Conservation (phyloP, 164 flowering plant genomes). For the Stephania cephalantha region DNA sequence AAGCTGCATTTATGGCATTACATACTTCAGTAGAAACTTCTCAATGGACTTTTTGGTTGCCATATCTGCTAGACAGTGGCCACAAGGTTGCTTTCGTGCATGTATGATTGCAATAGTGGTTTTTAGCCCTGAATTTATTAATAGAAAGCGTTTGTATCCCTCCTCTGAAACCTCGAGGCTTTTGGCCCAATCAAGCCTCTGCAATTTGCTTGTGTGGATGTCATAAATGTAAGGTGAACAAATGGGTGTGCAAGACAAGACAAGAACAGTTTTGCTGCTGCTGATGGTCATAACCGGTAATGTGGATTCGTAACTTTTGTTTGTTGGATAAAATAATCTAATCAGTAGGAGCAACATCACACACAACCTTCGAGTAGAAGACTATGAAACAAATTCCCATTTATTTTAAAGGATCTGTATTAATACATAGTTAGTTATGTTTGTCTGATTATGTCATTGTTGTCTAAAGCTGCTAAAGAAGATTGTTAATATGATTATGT, state of each 20-base stretch:
- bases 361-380: background rate
- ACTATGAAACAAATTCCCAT: too few species aligned
- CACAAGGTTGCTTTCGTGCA: background rate
- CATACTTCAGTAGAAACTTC: background rate
- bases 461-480: too few species aligned
- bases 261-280: too few species aligned
- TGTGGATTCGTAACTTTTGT: background rate
- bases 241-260: background rate
- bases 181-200: background rate
- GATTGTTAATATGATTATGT: too few species aligned
- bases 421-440: background rate
- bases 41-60: background rate
- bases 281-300: background rate
- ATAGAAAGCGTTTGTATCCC: background rate
- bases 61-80: background rate
- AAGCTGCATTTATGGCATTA: background rate
- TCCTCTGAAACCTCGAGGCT: background rate
- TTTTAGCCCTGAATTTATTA: background rate
- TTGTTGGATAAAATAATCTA: background rate
- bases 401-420: background rate
- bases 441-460: background rate
- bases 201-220: background rate
- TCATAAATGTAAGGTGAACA: too few species aligned
- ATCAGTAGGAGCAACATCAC: background rate
- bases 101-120: background rate